Evolutionary conservation across 2,329 filamentous ascomycete species (phyloP).

Genomic region (Thelonectria olida): DNA sequence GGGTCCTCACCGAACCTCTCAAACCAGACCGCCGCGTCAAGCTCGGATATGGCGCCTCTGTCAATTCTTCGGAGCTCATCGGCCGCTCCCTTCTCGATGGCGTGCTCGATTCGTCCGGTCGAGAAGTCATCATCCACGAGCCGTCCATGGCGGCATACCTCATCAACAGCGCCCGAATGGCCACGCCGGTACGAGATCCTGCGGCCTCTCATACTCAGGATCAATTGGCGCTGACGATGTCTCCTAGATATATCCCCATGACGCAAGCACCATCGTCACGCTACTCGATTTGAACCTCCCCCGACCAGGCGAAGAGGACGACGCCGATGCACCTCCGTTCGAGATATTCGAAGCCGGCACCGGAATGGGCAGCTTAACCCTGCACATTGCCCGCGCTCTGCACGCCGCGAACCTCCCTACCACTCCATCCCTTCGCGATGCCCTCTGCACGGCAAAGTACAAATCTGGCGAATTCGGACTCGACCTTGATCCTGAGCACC

Average conservation of each 20-base stretch:
- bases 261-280: conserved; percentile 79
- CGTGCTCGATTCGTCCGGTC: conserved; percentile 61
- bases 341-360: conserved; percentile 88
- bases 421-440: conserved; percentile 52
- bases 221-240: neutral
- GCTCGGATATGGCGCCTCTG: conserved; percentile 55
- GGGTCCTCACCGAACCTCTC: conserved; percentile 50
- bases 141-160: conserved; percentile 81
- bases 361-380: conserved; percentile 81
- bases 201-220: neutral
- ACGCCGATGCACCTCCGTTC: conserved; percentile 56
- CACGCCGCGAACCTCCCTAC: conserved; percentile 73
- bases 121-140: conserved; percentile 65
- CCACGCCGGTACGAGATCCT: conserved; percentile 67
- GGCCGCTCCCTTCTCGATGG: conserved; percentile 67
- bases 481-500: conserved; percentile 41
- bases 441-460: conserved; percentile 39
- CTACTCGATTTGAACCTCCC: conserved; percentile 77
- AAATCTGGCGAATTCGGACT: conserved; percentile 32
- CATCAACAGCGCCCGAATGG: conserved; percentile 70
- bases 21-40: conserved; percentile 43
- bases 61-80: conserved; percentile 68
- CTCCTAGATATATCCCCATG: conserved; percentile 69
- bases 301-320: conserved; percentile 46
- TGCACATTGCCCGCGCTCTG: conserved; percentile 79